Evolutionary conservation across 768 basidiomycete genomes (phyloP).

Genomic region (Trametes elegans): DNA sequence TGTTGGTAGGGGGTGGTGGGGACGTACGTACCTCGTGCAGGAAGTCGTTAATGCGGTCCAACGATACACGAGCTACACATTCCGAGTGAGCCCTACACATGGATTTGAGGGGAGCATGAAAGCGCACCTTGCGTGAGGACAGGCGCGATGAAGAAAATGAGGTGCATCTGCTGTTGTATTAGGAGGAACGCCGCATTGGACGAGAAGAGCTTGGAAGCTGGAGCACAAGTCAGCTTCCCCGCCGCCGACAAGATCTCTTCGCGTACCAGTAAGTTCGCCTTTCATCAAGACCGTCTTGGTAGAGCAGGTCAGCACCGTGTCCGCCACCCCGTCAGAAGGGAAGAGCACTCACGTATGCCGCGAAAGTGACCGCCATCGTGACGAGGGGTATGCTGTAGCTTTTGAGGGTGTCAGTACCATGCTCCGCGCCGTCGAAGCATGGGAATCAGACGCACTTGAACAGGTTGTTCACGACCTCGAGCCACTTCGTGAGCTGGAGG

Average conservation of each 20-base stretch:
- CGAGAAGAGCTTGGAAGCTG: slow-evolving; percentile 37
- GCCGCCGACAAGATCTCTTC: neutral
- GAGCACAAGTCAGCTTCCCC: neutral
- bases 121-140: slow-evolving; percentile 22
- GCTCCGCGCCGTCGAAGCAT: neutral
- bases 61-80: slow-evolving; percentile 53
- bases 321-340: neutral
- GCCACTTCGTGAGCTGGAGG: slow-evolving; percentile 51
- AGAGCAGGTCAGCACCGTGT: neutral
- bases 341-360: slow-evolving; percentile 47
- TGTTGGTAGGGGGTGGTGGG: neutral
- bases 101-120: no score
- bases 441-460: slow-evolving; percentile 36
- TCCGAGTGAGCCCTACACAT: neutral
- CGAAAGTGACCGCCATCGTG: slow-evolving; percentile 66
- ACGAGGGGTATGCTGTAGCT: slow-evolving; percentile 61
- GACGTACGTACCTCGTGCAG: slow-evolving; percentile 30
- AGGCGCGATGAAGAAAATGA: slow-evolving; percentile 32
- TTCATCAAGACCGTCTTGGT: slow-evolving; percentile 38
- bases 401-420: neutral
- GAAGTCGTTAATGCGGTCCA: slow-evolving; percentile 56
- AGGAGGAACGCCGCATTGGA: slow-evolving; percentile 53
- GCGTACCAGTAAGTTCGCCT: slow-evolving; percentile 33
- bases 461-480: slow-evolving; percentile 44
- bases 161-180: slow-evolving; percentile 47